phyloP scores from a whole-genome alignment of 2,329 filamentous ascomycete genomes.

The Stagonosporopsis cucurbitacearum region DNA sequence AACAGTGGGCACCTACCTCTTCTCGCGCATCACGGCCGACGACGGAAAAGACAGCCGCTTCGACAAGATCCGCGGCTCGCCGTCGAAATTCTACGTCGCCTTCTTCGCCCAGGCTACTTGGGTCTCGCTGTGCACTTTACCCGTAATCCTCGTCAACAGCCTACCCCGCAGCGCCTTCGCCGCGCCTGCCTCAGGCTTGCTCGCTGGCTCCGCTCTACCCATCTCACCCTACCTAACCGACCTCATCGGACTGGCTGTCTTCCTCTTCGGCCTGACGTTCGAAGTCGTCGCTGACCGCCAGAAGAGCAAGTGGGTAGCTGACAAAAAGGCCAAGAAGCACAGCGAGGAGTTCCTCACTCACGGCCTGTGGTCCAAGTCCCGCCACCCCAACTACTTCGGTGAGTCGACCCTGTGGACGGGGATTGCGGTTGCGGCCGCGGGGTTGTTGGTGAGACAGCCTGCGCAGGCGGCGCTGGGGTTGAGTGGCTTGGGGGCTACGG shows the following conservation, averaged over 20 bases:
- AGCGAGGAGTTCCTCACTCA: constrained; percentile 69
- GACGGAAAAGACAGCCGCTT: constrained; percentile 67
- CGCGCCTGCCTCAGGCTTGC: constrained; percentile 43
- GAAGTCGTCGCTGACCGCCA: constrained; percentile 69
- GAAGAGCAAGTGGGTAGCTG: constrained; percentile 66
- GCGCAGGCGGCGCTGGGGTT: constrained; percentile 66
- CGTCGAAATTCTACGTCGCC: constrained; percentile 61
- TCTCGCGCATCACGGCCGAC: constrained; percentile 62
- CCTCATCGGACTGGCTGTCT: constrained; percentile 64
- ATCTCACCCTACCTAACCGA: constrained; percentile 57
- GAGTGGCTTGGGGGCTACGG: constrained; percentile 48
- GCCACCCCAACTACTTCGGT: constrained; percentile 77
- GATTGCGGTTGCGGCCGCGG: constrained; percentile 65
- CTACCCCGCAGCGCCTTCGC: constrained; percentile 61
- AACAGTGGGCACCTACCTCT: constrained; percentile 69
- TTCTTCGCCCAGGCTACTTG: constrained; percentile 70
- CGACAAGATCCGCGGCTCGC: constrained; percentile 60
- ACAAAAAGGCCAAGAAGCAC: constrained; percentile 69
- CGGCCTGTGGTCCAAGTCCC: constrained; percentile 66
- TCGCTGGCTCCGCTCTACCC: constrained; percentile 51
- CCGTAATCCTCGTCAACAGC: constrained; percentile 68
- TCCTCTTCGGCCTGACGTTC: constrained; percentile 64
- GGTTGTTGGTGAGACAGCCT: constrained; percentile 61
- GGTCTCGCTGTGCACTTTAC: constrained; percentile 71
- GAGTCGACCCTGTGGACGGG: constrained; percentile 73